A percentile compares a stretch with the other conserved stretches of the same genome.
Conservation (phyloP, 805 yeast species). For the Kazachstania viticola region DNA sequence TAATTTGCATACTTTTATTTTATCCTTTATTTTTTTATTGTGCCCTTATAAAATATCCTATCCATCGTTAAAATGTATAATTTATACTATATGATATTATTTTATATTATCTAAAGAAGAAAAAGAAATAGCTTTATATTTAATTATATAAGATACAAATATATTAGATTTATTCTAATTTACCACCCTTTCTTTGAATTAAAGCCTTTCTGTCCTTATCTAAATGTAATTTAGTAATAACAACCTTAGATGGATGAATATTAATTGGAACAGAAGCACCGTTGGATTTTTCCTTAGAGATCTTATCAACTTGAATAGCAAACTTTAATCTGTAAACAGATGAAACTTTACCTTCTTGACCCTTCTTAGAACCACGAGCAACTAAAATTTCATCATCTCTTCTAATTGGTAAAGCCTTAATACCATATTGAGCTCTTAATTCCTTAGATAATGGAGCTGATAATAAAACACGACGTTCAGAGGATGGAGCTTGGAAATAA, state of each 20-base stretch:
- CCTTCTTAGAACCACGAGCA: conserved; percentile 98
- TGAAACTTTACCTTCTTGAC: conserved; percentile 94
- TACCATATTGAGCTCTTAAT: conserved; percentile 91
- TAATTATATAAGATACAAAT: neutral
- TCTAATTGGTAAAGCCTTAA: conserved; percentile 93
- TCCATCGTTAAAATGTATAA: too few species aligned
- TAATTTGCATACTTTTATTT: too few species aligned
- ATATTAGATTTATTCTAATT: conserved; percentile 55
- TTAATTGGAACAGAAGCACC: conserved; percentile 95
- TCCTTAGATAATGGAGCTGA: conserved; percentile 98
- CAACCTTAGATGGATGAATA: conserved; percentile 97
- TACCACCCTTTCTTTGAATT: conserved; percentile 96
- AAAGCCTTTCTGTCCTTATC: conserved; percentile 98
- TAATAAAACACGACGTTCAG: conserved; percentile 84
- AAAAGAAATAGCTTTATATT: neutral
- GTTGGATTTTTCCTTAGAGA: conserved; percentile 92
- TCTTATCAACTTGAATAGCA: conserved; percentile 90
- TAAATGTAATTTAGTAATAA: conserved; percentile 93
- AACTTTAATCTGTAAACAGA: conserved; percentile 97
- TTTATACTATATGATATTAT: too few species aligned
- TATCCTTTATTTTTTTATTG: too few species aligned
- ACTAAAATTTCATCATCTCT: conserved; percentile 90
- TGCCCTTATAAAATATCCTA: too few species aligned
- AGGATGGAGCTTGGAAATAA: conserved; percentile 94
- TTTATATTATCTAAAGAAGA: neutral